Evolutionary conservation across 345 rosid species (phyloP).

Genomic region (Eucalyptus victrix): DNA sequence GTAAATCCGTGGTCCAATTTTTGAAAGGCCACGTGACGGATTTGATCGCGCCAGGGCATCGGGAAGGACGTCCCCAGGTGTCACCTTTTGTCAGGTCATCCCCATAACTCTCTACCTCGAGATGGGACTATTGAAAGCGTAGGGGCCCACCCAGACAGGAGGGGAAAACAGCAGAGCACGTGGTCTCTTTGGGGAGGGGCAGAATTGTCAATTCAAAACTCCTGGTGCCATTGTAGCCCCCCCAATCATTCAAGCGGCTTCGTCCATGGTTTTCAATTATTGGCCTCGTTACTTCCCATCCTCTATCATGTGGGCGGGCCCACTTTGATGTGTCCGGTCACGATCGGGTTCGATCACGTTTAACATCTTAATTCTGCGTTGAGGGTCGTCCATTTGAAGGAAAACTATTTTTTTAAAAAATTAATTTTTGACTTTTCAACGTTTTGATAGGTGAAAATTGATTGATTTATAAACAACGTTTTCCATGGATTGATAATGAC

Average conservation of each 20-base stretch:
- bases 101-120: not conserved
- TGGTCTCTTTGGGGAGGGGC: not conserved
- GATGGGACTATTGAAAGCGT: not conserved
- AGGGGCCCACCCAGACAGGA: not conserved
- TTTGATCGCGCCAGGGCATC: not conserved
- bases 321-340: not conserved
- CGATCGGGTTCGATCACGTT: not conserved
- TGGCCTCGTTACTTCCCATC: not conserved
- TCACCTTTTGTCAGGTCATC: not conserved
- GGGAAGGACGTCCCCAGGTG: not conserved
- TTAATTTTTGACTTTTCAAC: not conserved
- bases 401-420: rapidly evolving
- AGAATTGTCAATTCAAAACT: not conserved
- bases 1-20: not conserved
- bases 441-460: too few relatives aligned
- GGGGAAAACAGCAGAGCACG: not conserved
- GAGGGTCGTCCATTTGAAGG: not conserved
- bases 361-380: not conserved
- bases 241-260: not conserved
- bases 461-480: too few relatives aligned
- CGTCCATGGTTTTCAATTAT: not conserved
- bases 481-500: not conserved
- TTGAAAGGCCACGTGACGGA: not conserved
- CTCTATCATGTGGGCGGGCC: not conserved
- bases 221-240: not conserved